phyloP scores from a whole-genome alignment of 768 basidiomycete species.

The Termitomyces sp. region DNA sequence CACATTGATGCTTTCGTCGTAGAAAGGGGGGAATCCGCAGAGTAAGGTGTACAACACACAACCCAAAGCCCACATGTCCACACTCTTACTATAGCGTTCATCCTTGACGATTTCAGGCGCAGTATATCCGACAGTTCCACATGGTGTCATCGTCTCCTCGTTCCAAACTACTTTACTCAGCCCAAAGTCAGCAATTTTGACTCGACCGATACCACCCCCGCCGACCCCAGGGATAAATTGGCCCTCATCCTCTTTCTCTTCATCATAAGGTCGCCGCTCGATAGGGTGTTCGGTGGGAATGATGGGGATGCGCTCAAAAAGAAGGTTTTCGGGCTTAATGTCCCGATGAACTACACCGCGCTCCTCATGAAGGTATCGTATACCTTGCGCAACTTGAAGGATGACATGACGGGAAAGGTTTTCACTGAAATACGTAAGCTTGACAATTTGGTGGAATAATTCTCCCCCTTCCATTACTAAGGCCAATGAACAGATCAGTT shows the following conservation, averaged over 20 bases:
- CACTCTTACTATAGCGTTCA: conserved; percentile 92
- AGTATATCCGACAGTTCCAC: conserved; percentile 99
- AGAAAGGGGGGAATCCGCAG: conserved; percentile 97
- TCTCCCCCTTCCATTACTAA: conserved; percentile 98
- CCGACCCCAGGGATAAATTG: conserved; percentile 90
- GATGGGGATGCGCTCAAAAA: conserved; percentile 91
- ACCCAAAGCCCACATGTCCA: conserved; percentile 99
- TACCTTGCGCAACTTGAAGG: conserved; percentile 90
- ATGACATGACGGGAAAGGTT: conserved; percentile 97
- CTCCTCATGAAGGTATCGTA: conserved; percentile 95
- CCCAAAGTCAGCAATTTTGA: conserved; percentile 99
- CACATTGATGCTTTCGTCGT: conserved; percentile 97
- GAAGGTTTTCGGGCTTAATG: conserved; percentile 97
- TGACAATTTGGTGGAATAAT: conserved; percentile 98
- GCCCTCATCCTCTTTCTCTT: conserved; percentile 98
- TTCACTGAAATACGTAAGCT: conserved; percentile 97
- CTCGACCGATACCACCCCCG: conserved; percentile 94
- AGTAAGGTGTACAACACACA: conserved; percentile 98
- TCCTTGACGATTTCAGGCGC: conserved; percentile 99
- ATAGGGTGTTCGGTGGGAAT: conserved; percentile 71
- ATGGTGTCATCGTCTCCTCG: conserved; percentile 98
- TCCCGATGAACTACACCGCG: conserved; percentile 98
- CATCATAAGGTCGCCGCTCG: conserved; percentile 82
- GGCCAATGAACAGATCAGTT: conserved; percentile 10
- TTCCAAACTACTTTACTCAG: conserved; percentile 98